Evolutionary conservation across 768 basidiomycete genomes (phyloP).

Genomic region (Auricularia auricula-judae): DNA sequence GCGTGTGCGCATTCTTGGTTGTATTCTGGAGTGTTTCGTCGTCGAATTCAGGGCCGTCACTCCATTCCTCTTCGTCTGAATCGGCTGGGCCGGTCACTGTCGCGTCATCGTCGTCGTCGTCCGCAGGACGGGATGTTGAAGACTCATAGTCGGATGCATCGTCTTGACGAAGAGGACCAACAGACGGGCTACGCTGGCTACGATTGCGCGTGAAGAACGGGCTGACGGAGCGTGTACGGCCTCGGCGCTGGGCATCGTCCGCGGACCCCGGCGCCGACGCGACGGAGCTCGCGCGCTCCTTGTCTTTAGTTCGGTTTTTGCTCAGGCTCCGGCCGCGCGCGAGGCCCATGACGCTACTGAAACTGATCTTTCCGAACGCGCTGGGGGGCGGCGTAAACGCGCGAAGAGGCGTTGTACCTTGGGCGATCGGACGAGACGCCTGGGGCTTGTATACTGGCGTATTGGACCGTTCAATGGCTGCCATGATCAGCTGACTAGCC

Average conservation of each 20-base stretch:
- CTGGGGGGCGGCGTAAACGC: slow-evolving; percentile 18
- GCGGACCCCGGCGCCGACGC: not conserved
- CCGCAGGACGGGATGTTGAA: not conserved
- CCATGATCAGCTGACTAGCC: slow-evolving; percentile 32
- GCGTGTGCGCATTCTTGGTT: slow-evolving; percentile 22
- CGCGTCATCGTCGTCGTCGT: not conserved
- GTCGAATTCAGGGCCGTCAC: not conserved
- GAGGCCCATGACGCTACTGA: slow-evolving; percentile 62
- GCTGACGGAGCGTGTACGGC: not conserved
- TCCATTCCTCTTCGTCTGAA: not conserved
- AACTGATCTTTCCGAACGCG: slow-evolving; percentile 51
- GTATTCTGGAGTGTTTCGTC: slow-evolving; percentile 69
- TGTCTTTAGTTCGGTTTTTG: slow-evolving; percentile 26
- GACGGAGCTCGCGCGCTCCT: slow-evolving; percentile 26
- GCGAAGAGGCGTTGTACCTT: slow-evolving; percentile 16
- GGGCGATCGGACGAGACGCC: slow-evolving; percentile 16
- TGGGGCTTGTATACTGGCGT: slow-evolving; percentile 20
- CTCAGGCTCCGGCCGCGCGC: slow-evolving; percentile 54
- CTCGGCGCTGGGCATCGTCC: not conserved
- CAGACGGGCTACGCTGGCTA: not conserved
- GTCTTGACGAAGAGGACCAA: not conserved
- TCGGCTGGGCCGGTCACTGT: not conserved
- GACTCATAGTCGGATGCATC: not conserved
- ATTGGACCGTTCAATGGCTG: slow-evolving; percentile 38
- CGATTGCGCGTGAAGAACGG: not conserved